Conservation (phyloP, 352 stramenopile species). For the Paralagenidium karlingii region DNA sequence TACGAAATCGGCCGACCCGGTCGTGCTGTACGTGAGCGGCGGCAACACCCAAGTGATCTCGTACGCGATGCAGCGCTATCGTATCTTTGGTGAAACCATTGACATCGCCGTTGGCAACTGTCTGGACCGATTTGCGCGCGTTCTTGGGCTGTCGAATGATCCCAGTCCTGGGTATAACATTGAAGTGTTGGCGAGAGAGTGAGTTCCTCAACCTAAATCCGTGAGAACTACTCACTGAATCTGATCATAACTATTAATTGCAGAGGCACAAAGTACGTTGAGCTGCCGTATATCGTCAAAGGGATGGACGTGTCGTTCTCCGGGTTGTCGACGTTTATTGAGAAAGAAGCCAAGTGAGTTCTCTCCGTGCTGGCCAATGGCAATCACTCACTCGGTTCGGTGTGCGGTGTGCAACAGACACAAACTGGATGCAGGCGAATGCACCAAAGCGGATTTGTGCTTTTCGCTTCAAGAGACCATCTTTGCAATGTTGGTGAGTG, state of each 20-base stretch:
- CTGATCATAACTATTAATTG: background rate
- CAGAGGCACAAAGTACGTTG: slow-evolving; percentile 85
- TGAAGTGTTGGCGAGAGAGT: slow-evolving; percentile 94
- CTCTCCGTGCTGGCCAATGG: background rate
- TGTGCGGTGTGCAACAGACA: slow-evolving; percentile 22
- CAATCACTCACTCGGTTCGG: no score
- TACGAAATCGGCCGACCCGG: slow-evolving; percentile 90
- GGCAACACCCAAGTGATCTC: slow-evolving; percentile 98
- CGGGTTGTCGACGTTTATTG: slow-evolving; percentile 94
- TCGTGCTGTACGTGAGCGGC: slow-evolving; percentile 98
- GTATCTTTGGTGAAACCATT: slow-evolving; percentile 99
- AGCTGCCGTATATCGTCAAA: slow-evolving; percentile 98
- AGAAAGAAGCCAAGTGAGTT: slow-evolving; percentile 83
- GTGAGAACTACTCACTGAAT: no score
- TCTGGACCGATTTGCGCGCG: slow-evolving; percentile 94
- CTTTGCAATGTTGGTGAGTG: slow-evolving; percentile 96
- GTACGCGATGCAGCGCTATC: slow-evolving; percentile 88
- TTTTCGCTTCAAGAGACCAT: slow-evolving; percentile 99
- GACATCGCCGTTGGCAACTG: slow-evolving; percentile 99
- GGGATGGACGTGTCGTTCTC: slow-evolving; percentile 99
- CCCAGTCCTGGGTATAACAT: slow-evolving; percentile 99
- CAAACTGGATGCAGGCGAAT: slow-evolving; percentile 76
- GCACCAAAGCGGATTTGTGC: slow-evolving; percentile 94
- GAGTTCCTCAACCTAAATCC: slow-evolving; percentile 7
- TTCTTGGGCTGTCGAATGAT: slow-evolving; percentile 96